These are phyloP conservation scores for Aspergillus pseudoglaucus DNA, from an alignment of 2,329 filamentous ascomycete genomes.

Conservation along the genomic window DNA sequence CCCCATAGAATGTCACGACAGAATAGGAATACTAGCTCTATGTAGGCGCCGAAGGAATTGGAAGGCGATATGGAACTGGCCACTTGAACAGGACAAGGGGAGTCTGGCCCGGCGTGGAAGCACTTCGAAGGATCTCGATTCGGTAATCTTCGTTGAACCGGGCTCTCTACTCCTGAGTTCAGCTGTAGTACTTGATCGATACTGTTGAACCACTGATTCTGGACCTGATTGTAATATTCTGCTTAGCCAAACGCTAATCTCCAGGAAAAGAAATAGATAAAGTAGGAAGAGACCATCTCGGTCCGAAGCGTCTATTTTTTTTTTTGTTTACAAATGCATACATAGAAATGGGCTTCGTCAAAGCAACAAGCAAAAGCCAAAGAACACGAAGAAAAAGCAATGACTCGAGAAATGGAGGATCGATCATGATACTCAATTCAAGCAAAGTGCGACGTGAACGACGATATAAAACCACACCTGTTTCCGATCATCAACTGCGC, in stretches of 20 bases:
- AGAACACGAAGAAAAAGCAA: conserved; percentile 8
- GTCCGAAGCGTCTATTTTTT: conserved; percentile 32
- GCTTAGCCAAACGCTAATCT: conserved; percentile 26
- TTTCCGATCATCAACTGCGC: conserved; percentile 25
- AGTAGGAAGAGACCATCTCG: not conserved
- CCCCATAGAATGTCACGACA: too few species aligned
- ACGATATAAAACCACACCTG: conserved; percentile 21
- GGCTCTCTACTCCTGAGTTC: too few species aligned
- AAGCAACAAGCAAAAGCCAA: conserved; percentile 4
- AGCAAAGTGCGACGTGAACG: conserved; percentile 6
- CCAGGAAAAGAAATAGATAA: conserved; percentile 19
- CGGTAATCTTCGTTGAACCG: too few species aligned
- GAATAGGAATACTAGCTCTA: too few species aligned
- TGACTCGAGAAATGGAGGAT: conserved; percentile 1
- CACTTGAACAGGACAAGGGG: too few species aligned
- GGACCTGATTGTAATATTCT: not conserved
- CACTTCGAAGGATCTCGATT: too few species aligned
- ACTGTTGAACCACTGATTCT: not conserved
- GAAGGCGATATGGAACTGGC: too few species aligned
- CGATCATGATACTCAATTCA: conserved; percentile 3
- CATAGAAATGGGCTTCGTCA: conserved; percentile 7
- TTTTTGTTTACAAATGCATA: conserved; percentile 34
- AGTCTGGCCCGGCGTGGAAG: too few species aligned
- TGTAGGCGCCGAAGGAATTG: too few species aligned
- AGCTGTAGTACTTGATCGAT: too few species aligned